Conservation (phyloP, 306 rosid genomes). For the Psophocarpus tetragonolobus region DNA sequence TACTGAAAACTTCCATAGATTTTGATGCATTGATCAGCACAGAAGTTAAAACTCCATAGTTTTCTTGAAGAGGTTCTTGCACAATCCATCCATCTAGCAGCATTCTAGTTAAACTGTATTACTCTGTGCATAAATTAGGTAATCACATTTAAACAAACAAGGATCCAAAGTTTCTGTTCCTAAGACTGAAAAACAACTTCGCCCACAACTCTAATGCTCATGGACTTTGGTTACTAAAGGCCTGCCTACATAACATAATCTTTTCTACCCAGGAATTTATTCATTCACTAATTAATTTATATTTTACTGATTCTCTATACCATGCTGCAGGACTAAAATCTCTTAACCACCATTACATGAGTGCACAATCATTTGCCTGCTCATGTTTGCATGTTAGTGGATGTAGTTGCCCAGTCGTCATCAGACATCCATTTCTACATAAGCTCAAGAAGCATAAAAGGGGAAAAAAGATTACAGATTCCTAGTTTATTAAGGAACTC, state of each 20-base stretch:
- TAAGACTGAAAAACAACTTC: neutral
- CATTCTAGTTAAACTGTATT: constrained; percentile 16
- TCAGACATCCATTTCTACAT: neutral
- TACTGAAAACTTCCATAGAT: constrained; percentile 20
- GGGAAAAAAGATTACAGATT: constrained; percentile 6
- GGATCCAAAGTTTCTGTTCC: neutral
- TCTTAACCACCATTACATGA: neutral
- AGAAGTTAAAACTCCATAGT: constrained; percentile 17
- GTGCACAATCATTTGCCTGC: constrained; percentile 14
- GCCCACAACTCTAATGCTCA: constrained; percentile 7
- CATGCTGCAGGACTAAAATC: constrained; percentile 1
- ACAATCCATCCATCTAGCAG: constrained; percentile 21
- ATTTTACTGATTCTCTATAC: constrained; percentile 13
- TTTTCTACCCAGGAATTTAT: neutral
- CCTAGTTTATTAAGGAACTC: constrained; percentile 21
- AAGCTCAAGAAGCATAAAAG: constrained; percentile 11
- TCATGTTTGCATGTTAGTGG: neutral
- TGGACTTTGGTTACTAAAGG: constrained; percentile 9
- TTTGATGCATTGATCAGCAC: constrained; percentile 11
- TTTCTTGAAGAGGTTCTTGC: constrained; percentile 23
- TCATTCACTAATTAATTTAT: constrained; percentile 9
- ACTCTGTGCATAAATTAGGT: neutral
- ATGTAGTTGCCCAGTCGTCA: neutral
- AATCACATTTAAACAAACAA: constrained; percentile 15
- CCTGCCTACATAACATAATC: constrained; percentile 3